Percentiles rank a stretch among this genome's conserved stretches.
Evolutionary conservation across 225 moss, liverwort and hornwort genomes (phyloP).

Genomic region (Straminergon stramineum): DNA sequence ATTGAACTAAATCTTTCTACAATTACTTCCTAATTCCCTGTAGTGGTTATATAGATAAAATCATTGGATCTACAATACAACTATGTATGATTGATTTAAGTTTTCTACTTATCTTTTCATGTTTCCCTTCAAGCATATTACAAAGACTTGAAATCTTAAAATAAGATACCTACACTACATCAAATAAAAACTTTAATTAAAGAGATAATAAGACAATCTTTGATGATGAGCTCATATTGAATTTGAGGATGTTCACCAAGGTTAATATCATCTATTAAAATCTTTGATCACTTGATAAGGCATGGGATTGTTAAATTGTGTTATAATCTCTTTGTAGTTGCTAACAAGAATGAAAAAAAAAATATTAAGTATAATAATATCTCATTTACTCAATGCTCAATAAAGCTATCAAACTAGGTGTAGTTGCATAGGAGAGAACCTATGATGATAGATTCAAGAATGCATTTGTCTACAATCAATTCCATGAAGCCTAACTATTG

Average conservation of each 20-base stretch:
- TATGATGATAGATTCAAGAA: not conserved
- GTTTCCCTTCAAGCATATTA: not conserved
- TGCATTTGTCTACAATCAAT: not conserved
- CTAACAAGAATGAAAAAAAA: not conserved
- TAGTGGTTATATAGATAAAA: rapidly evolving
- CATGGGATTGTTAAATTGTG: no score
- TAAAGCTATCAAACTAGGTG: not conserved
- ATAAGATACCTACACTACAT: not conserved
- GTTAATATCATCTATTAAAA: no score
- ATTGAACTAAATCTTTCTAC: not conserved
- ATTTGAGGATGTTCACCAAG: no score
- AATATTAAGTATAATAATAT: not conserved
- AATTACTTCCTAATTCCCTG: not conserved
- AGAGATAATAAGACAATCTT: no score
- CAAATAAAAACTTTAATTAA: no score
- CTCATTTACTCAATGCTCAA: not conserved
- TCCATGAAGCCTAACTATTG: no score
- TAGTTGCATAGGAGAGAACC: not conserved
- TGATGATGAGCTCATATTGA: not conserved
- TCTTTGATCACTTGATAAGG: no score
- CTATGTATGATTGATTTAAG: not conserved
- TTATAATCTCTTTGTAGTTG: not conserved
- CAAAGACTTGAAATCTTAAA: not conserved
- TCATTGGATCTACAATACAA: not conserved
- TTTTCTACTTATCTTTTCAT: not conserved